Percentiles rank a stretch among this genome's conserved stretches.
These are phyloP conservation scores for Dictyostelium firmibasis DNA, from an alignment of 78 protist species.

Conservation along the genomic window DNA sequence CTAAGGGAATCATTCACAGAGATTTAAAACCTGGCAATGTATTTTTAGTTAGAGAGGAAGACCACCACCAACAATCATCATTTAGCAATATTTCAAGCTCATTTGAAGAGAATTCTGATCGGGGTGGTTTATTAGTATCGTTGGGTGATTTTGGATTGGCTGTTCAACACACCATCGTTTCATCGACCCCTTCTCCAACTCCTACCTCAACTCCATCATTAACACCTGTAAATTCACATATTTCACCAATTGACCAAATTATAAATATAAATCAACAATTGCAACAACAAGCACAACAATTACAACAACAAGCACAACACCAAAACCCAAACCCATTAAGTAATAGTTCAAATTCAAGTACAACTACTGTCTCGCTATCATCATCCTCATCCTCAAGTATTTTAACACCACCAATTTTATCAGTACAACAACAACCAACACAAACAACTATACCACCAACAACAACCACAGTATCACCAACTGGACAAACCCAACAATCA, in stretches of 20 bases:
- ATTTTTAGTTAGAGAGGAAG: slow-evolving; percentile 22
- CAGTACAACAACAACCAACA: background rate
- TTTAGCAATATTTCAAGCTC: background rate
- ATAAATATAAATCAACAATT: background rate
- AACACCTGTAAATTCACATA: slow-evolving; percentile 19
- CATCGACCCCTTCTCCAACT: slow-evolving; percentile 50
- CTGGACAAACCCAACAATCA: background rate
- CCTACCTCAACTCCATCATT: slow-evolving; percentile 71
- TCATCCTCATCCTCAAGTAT: background rate
- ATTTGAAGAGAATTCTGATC: background rate
- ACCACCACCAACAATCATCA: background rate
- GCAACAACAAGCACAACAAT: background rate
- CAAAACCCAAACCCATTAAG: background rate
- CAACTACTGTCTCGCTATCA: background rate
- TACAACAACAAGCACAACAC: background rate
- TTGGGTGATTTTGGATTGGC: slow-evolving; percentile 74
- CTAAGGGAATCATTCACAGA: slow-evolving; percentile 79
- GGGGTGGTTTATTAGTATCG: slow-evolving; percentile 38
- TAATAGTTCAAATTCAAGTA: slow-evolving; percentile 6
- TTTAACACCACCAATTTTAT: background rate
- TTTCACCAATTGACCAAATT: slow-evolving; percentile 32
- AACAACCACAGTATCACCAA: background rate
- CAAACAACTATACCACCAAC: background rate
- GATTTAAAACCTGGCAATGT: slow-evolving; percentile 85
- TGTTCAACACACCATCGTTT: background rate